Base-by-base conservation (phyloP, 2,329 filamentous ascomycete genomes). In the Thelonectria discophora region DNA sequence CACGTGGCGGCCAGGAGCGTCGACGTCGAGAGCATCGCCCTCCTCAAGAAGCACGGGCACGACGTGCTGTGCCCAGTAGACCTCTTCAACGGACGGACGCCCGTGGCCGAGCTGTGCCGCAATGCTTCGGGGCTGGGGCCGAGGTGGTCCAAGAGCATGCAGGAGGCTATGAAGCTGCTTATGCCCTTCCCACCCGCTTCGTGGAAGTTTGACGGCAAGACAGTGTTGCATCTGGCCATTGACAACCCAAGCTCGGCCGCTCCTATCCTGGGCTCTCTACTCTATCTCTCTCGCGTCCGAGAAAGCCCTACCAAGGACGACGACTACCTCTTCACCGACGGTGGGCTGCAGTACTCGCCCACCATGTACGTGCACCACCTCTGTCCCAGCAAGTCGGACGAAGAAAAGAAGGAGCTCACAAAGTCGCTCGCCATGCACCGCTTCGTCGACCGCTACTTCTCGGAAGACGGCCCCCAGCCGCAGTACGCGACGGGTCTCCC, bases 161-260 rank as follows among this genome's bases (percentile, higher is more conserved):
- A 48, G 21, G 21, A 30, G 13, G 21, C 24, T 24, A 48, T 48
- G 46, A 32, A 48, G n/a, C 46, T 48, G 3, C 46, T 48, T 13
- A 32, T 48, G 46, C 46, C 46, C 7, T 17, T 48, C 24, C 27
- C 27, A 3, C 24, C 21, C 10, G 21, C 13, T 10, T 32, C 21
- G 6, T 48, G 46, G 46, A 48, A 32, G n/a, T 48, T 48, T n/a
- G 46, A 48, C 10, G 46, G 46, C 46, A 48, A 48, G 27, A 48
- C 46, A n/a, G n/a, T 32, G 13, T 32, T 48, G 24, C 46, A 48
- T 10, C 46, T 48, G 11, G 46, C 46, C 24, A 48, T 48, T 12
- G 46, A 48, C 24, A 48, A 48, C 17, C 46, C 21, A 17, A 32
- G 30, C 15, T 12, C 46, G 6, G 21, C 46, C 15, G 21, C 21